phyloP scores from a whole-genome alignment of 1,284 basidiomycete genomes.

The Sparassis latifolia region DNA sequence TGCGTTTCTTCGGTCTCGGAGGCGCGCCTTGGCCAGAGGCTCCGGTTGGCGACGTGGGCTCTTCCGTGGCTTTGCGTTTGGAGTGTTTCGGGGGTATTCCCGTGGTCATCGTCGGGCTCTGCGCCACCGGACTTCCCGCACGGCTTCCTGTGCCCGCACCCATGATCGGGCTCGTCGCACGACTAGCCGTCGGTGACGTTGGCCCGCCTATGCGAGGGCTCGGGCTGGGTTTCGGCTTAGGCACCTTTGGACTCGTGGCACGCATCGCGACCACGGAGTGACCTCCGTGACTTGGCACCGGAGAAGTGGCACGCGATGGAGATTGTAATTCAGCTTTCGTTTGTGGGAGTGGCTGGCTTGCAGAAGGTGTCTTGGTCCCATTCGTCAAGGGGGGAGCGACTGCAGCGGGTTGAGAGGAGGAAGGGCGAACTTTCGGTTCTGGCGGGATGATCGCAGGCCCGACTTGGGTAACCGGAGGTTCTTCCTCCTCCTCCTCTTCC shows the following conservation, averaged over 20 bases:
- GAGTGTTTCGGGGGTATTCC: constrained; percentile 20
- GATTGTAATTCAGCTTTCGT: constrained; percentile 13
- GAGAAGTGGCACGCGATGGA: constrained; percentile 53
- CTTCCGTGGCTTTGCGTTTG: constrained; percentile 67
- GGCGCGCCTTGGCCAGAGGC: constrained; percentile 17
- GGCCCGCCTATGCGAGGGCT: constrained; percentile 42
- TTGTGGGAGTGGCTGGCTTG: constrained; percentile 24
- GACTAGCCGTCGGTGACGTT: constrained; percentile 25
- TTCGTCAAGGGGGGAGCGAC: constrained; percentile 7
- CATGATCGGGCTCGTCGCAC: constrained; percentile 37
- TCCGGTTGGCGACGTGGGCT: constrained; percentile 10
- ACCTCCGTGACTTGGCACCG: constrained; percentile 49
- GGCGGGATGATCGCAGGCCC: constrained; percentile 55
- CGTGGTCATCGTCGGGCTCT: constrained; percentile 1
- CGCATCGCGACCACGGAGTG: constrained; percentile 77
- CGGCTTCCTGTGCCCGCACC: constrained; percentile 11
- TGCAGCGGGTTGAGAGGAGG: constrained; percentile 27
- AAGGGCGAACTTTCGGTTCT: constrained; percentile 27
- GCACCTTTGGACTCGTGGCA: constrained; percentile 70
- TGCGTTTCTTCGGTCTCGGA: constrained; percentile 64
- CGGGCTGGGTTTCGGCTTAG: constrained; percentile 44
- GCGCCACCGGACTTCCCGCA: constrained; percentile 15
- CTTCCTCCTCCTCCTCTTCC: constrained; percentile 64
- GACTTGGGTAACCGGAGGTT: constrained; percentile 39
- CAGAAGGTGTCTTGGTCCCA: constrained; percentile 23